These are phyloP conservation scores for Zoysia japonica DNA, from an alignment of 176 grass and related monocot species.

Conservation along the genomic window DNA sequence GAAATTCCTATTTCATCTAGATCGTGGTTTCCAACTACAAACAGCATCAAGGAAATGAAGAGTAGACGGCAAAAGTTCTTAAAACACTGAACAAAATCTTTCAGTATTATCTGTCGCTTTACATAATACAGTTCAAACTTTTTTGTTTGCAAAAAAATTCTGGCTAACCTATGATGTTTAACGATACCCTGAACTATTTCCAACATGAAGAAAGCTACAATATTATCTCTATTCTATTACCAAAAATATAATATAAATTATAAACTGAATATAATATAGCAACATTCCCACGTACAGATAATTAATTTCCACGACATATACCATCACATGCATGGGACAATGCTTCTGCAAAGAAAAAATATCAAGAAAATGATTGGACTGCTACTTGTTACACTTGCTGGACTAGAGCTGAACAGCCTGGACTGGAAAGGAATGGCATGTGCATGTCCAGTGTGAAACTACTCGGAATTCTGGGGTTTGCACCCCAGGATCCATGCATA, in stretches of 20 bases:
- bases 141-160: too few relatives aligned
- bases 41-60: not conserved
- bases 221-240: not conserved
- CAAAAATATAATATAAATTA: not conserved
- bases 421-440: constrained; percentile 26
- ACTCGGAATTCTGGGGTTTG: too few relatives aligned
- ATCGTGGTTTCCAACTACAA: not conserved
- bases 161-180: not conserved
- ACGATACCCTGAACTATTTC: not conserved
- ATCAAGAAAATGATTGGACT: not conserved
- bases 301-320: not conserved
- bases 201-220: not conserved
- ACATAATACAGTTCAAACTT: not conserved
- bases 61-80: too few relatives aligned
- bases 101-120: too few relatives aligned
- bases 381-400: not conserved
- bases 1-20: not conserved
- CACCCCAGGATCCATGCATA: not conserved
- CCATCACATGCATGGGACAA: constrained; percentile 17
- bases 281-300: not conserved
- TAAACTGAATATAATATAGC: not conserved
- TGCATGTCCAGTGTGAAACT: constrained; percentile 14
- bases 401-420: not conserved
- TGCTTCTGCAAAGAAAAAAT: not conserved
- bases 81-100: too few relatives aligned